Percentiles rank a stretch among this genome's conserved stretches.
Conservation (phyloP, 1,139 yeast genomes). For the Lodderomyces parapsilosis region DNA sequence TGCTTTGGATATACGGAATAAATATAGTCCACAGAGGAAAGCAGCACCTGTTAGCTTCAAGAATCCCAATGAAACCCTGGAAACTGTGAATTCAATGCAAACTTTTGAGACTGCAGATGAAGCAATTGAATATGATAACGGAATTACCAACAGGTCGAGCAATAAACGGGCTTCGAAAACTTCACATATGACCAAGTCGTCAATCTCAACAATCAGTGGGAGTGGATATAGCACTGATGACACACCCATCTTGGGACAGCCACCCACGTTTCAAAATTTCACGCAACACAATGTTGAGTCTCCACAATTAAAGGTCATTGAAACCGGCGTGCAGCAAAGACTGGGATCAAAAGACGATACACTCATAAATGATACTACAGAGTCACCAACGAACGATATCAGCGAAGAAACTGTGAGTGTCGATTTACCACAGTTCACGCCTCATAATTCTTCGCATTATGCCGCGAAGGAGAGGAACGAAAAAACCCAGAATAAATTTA, state of each 20-base stretch:
- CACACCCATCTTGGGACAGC: conserved; percentile 26
- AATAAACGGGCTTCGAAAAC: background rate
- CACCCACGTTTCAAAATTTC: conserved; percentile 24
- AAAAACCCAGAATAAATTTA: conserved; percentile 1
- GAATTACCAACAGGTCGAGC: background rate
- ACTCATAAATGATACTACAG: conserved; percentile 6
- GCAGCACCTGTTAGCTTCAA: conserved; percentile 6
- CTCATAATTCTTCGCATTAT: background rate
- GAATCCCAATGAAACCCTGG: conserved; percentile 5
- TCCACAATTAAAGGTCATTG: conserved; percentile 15
- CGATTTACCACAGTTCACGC: background rate
- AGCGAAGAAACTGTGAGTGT: background rate
- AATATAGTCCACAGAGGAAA: background rate
- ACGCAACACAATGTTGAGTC: conserved; percentile 16
- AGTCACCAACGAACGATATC: conserved; percentile 5
- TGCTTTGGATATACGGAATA: conserved; percentile 3
- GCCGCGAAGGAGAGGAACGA: background rate
- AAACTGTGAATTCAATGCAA: conserved; percentile 20
- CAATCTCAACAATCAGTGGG: conserved; percentile 17
- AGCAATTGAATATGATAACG: background rate
- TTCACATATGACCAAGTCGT: conserved; percentile 12
- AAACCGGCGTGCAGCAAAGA: conserved; percentile 7
- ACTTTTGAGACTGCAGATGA: conserved; percentile 30
- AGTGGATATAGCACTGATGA: conserved; percentile 22
- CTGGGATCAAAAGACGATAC: conserved; percentile 7